Conservation (phyloP, 805 yeast genomes). For the Schwanniomyces pseudopolymorphus region DNA sequence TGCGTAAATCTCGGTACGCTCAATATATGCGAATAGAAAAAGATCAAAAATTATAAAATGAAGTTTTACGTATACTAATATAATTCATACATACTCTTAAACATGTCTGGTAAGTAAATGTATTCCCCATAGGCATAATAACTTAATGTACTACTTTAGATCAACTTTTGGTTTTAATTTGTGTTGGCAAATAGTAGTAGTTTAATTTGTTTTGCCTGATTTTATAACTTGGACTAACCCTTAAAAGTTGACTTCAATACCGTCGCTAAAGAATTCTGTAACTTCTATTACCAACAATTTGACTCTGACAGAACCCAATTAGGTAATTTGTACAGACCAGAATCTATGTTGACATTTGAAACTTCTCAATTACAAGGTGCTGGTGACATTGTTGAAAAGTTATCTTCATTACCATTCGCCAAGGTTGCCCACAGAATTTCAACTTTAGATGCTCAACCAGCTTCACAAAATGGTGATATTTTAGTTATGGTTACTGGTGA, state of each 20-base stretch:
- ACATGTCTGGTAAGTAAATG: conserved; percentile 2
- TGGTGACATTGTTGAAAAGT: conserved; percentile 87
- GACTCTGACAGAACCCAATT: conserved; percentile 90
- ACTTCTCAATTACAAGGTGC: conserved; percentile 94
- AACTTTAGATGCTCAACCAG: conserved; percentile 97
- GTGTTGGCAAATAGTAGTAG: background rate
- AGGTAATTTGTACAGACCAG: conserved; percentile 93
- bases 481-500: conserved; percentile 98
- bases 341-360: conserved; percentile 97
- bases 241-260: conserved; percentile 42
- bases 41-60: background rate
- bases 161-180: no score
- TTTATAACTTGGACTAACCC: background rate
- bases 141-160: background rate
- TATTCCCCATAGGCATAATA: background rate
- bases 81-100: background rate
- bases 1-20: background rate
- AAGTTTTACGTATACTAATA: background rate
- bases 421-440: conserved; percentile 92
- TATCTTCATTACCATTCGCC: conserved; percentile 83
- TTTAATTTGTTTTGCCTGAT: background rate
- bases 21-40: background rate
- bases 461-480: conserved; percentile 87
- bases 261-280: conserved; percentile 77
- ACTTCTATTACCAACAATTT: conserved; percentile 92